A percentile compares a stretch with the other conserved stretches of the same genome.
These are phyloP conservation scores for Rhizophagus prolifer DNA, from an alignment of 192 early-diverging fungal species.

Conservation along the genomic window DNA sequence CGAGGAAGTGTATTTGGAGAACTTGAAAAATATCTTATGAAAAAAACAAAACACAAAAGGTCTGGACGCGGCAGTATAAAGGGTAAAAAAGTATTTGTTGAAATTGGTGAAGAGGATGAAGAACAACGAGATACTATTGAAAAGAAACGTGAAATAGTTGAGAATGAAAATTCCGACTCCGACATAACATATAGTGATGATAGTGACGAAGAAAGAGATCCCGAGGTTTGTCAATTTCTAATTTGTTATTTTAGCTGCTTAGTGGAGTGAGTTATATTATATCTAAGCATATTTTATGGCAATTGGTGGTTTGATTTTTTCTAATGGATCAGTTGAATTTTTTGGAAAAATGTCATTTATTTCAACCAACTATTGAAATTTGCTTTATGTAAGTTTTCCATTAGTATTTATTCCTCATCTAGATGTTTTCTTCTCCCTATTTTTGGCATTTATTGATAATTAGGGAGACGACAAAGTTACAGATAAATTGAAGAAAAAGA, in stretches of 20 bases:
- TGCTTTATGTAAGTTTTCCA: not conserved
- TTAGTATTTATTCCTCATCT: conserved; percentile 16
- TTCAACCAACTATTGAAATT: not conserved
- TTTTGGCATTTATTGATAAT: not conserved
- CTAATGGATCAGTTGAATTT: not conserved
- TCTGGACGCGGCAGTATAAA: not conserved
- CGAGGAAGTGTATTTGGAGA: conserved; percentile 27
- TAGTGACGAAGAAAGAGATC: conserved; percentile 17
- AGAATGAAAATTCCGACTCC: not conserved
- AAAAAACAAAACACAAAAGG: conserved; percentile 7
- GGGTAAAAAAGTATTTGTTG: conserved; percentile 1
- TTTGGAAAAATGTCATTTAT: not conserved
- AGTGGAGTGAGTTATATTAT: not conserved
- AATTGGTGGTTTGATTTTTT: not conserved
- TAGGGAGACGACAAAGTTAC: not conserved
- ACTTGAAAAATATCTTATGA: conserved; percentile 24
- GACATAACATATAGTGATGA: conserved; percentile 7
- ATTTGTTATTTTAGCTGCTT: conserved; percentile 16
- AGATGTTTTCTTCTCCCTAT: conserved; percentile 17
- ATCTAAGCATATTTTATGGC: not conserved
- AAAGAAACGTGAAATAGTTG: not conserved
- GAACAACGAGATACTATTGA: not conserved
- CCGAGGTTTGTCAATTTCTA: conserved; percentile 4
- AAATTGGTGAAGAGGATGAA: conserved; percentile 15
- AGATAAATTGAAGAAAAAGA: not conserved